Evolutionary conservation across 129 eudicot species (phyloP).

Genomic region (Centaurea solstitialis): DNA sequence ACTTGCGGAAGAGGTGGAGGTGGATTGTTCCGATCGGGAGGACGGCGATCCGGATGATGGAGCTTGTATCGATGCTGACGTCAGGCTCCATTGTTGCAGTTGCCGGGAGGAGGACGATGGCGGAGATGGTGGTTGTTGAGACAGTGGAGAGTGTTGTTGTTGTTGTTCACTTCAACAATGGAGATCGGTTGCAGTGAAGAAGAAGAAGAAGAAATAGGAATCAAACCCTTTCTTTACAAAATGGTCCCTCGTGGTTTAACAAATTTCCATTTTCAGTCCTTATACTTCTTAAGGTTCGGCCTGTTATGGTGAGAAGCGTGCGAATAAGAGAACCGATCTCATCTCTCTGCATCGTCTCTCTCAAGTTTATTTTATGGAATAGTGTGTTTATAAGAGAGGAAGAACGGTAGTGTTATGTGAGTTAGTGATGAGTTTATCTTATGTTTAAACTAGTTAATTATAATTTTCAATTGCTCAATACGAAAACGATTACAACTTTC

Average conservation of each 20-base stretch:
- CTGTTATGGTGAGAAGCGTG: no score
- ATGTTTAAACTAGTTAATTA: no score
- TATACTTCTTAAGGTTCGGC: no score
- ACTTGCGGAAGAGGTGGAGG: conserved; percentile 66
- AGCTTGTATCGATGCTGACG: conserved; percentile 87
- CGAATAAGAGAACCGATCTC: no score
- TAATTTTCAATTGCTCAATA: no score
- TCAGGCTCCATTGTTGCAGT: conserved; percentile 74
- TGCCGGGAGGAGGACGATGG: not conserved
- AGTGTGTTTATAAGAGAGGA: no score
- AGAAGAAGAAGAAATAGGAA: conserved; percentile 10
- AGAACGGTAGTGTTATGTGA: no score
- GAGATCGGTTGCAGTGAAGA: conserved; percentile 20
- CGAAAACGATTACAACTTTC: no score
- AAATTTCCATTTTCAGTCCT: not conserved
- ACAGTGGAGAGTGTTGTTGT: conserved; percentile 16
- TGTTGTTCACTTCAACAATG: conserved; percentile 6
- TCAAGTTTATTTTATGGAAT: no score
- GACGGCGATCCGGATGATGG: conserved; percentile 84
- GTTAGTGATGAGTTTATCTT: no score
- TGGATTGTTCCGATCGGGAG: conserved; percentile 76
- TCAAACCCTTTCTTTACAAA: conserved; percentile 4
- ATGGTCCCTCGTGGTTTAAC: not conserved
- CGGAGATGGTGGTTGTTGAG: not conserved
- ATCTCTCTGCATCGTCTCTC: no score